These are phyloP conservation scores for Anisogramma anomala DNA, from an alignment of 2,329 filamentous ascomycete species.

Conservation along the genomic window DNA sequence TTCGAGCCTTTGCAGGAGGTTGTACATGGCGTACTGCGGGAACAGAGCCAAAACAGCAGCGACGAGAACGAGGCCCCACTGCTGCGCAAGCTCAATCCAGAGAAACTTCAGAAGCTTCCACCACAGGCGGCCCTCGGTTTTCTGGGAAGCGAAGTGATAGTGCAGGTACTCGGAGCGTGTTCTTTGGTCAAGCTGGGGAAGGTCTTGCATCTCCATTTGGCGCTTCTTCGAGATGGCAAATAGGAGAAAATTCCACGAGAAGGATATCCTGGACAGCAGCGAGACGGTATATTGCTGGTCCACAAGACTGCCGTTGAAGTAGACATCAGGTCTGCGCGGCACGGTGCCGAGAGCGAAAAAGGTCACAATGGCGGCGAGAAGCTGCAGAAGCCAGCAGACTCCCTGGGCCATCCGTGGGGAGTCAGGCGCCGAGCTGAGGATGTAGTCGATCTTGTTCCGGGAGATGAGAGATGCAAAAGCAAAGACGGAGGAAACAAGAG, in stretches of 20 bases:
- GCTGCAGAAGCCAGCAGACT: slow-evolving; percentile 21
- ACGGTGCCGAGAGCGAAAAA: slow-evolving; percentile 21
- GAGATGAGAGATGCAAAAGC: slow-evolving; percentile 18
- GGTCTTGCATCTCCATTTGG: slow-evolving; percentile 22
- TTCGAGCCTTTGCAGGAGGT: slow-evolving; percentile 25
- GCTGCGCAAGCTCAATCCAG: slow-evolving; percentile 19
- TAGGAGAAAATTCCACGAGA: slow-evolving; percentile 23
- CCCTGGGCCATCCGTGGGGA: slow-evolving; percentile 11
- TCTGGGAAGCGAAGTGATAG: slow-evolving; percentile 15
- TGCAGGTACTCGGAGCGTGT: slow-evolving; percentile 22
- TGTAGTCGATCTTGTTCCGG: slow-evolving; percentile 20
- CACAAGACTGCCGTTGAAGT: slow-evolving; percentile 20
- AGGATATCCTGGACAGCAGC: slow-evolving; percentile 20
- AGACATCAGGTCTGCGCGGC: slow-evolving; percentile 25
- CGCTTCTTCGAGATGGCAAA: slow-evolving; percentile 22
- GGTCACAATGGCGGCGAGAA: slow-evolving; percentile 16
- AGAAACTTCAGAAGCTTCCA: slow-evolving; percentile 22
- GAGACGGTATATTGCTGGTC: slow-evolving; percentile 26
- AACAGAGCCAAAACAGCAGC: slow-evolving; percentile 23
- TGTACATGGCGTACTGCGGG: slow-evolving; percentile 25
- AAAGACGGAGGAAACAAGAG: slow-evolving; percentile 18
- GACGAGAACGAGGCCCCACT: slow-evolving; percentile 23
- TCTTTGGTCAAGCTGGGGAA: slow-evolving; percentile 22
- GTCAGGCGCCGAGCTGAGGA: slow-evolving; percentile 14
- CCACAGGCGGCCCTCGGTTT: slow-evolving; percentile 20